Percentiles rank a stretch among this genome's conserved stretches.
Conservation (phyloP, 108 stramenopile genomes). For the Phaeodactylum tricornutum region DNA sequence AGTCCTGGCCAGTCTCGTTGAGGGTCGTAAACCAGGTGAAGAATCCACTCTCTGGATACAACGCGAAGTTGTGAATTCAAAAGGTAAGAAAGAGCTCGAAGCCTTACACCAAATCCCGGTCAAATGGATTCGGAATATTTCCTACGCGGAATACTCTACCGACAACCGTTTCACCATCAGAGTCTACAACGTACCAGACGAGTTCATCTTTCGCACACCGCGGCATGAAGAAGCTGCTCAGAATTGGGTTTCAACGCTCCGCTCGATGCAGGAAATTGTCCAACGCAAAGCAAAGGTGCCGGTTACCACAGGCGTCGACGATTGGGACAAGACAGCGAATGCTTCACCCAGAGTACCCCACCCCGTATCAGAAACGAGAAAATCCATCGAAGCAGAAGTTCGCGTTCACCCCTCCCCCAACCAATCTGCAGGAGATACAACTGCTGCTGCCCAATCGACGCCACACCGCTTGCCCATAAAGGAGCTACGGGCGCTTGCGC, state of each 20-base stretch:
- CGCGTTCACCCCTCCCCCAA: background rate
- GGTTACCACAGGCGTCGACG: background rate
- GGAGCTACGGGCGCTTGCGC: conserved; percentile 72
- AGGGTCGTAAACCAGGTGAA: conserved; percentile 64
- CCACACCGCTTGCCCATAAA: conserved; percentile 38
- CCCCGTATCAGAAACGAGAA: no score
- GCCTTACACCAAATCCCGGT: conserved; percentile 82
- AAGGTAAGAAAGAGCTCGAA: conserved; percentile 57
- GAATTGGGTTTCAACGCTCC: conserved; percentile 68
- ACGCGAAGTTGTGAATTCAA: conserved; percentile 50
- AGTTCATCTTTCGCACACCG: conserved; percentile 69
- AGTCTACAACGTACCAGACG: conserved; percentile 65
- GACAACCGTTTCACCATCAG: conserved; percentile 74
- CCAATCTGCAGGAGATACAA: background rate
- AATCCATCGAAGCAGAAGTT: no score
- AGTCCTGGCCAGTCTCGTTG: conserved; percentile 63
- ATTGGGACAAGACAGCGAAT: background rate
- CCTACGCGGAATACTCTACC: conserved; percentile 48
- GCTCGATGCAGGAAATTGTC: conserved; percentile 25
- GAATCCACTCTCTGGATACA: conserved; percentile 87
- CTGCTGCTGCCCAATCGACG: conserved; percentile 2
- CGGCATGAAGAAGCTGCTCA: conserved; percentile 43
- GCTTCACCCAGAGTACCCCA: background rate
- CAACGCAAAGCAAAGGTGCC: background rate
- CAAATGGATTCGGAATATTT: conserved; percentile 61